Base-by-base conservation (phyloP, 2,329 filamentous ascomycete species). In the Ophiostoma novo-ulmi region DNA sequence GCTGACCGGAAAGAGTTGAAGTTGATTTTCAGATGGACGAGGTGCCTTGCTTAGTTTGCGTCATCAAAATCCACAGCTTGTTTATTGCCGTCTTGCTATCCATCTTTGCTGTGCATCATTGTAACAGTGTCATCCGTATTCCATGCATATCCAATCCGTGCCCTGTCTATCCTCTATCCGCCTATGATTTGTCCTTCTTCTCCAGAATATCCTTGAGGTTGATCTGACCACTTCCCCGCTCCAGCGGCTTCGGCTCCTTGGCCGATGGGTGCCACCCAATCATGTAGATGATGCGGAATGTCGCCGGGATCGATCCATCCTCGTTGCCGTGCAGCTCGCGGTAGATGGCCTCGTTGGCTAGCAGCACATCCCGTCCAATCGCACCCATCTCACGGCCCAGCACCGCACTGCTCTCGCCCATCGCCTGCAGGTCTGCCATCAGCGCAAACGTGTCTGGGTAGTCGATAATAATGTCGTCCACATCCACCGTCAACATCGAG, bases 231-330 rank as follows among this genome's bases (percentile, higher is more conserved):
- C 90, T 97, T 0, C 95, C 95, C 75, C 95, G 87, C 74, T 89
- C 81, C 71, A 98, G 81, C 5, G 95, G 94, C 80, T 94, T 84
- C 1, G 89, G 84, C 80, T 98, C 94, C 69, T 89, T 87, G 39
- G 86, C 85, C 1, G 91, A 90, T 75, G 94, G 91, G 78, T 94
- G 96, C 95, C 95, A 99, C 0, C 95, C 95, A 80, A 99, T 99
- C 94, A 98, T 97, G 80, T 95, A 97, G 73, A 99, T 97, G 75
- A 97, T 85, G 75, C 95, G 87, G 78, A 97, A 99, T 0, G 95
- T 99, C 0, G 95, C 95, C 0, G 95, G 95, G 73, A 95, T 84
- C 1, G 82, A 87, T 26, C 87, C 91, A 76, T 92, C 90, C 63
- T 89, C 85, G 76, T 96, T 93, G 22, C 92, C 94, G 79, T 99